Percentiles rank a stretch among this genome's conserved stretches.
phyloP scores from a whole-genome alignment of 441 rosid species.

The Croton laevigatus region DNA sequence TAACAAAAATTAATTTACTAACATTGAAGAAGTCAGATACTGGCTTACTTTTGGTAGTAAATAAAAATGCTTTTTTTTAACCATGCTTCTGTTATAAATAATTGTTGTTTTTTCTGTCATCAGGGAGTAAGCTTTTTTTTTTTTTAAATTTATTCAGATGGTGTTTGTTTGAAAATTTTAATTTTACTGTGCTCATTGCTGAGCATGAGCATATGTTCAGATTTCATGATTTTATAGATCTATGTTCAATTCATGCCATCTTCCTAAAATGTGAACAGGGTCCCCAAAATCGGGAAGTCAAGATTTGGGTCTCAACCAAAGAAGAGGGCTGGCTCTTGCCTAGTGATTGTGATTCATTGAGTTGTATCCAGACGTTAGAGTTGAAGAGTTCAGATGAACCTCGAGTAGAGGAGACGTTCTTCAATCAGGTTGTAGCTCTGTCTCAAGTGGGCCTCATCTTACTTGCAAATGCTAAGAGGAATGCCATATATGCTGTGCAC shows the following conservation, averaged over 20 bases:
- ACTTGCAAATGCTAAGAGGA: conserved; percentile 87
- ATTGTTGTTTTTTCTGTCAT: no score
- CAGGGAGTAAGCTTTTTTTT: background rate
- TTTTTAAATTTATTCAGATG: background rate
- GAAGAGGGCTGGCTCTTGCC: conserved; percentile 86
- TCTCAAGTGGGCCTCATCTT: conserved; percentile 61
- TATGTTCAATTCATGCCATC: background rate
- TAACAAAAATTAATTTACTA: no score
- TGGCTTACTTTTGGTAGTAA: background rate
- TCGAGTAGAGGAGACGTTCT: conserved; percentile 62
- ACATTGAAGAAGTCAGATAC: background rate
- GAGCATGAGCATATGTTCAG: conserved; percentile 1
- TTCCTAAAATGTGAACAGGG: conserved; percentile 46
- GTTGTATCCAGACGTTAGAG: conserved; percentile 69
- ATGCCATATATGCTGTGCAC: conserved; percentile 75
- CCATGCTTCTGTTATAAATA: background rate
- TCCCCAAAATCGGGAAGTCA: conserved; percentile 65
- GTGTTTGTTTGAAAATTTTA: background rate
- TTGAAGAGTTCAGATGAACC: conserved; percentile 65
- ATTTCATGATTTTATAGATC: background rate
- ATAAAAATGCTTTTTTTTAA: background rate
- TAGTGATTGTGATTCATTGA: conserved; percentile 62
- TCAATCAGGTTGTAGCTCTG: conserved; percentile 70
- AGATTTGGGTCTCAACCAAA: conserved; percentile 67
- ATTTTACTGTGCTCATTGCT: background rate